These are phyloP conservation scores for Kwoniella heveanensis DNA, from an alignment of 768 basidiomycete species.

Conservation along the genomic window DNA sequence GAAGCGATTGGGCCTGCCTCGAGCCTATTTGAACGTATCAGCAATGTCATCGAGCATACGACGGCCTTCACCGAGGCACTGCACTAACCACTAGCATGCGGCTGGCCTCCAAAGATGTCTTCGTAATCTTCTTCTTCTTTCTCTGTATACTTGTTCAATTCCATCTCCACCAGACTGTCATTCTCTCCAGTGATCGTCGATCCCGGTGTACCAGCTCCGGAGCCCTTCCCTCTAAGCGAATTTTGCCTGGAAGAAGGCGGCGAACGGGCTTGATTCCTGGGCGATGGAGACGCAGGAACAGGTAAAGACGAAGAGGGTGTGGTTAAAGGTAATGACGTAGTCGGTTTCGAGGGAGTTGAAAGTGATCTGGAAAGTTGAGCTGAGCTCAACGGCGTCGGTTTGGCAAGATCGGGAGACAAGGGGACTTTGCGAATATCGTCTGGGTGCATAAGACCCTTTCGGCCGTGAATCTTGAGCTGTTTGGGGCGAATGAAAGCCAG, in stretches of 20 bases:
- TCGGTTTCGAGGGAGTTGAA: slow-evolving; percentile 16
- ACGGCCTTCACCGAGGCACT: not conserved
- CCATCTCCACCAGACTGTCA: slow-evolving; percentile 56
- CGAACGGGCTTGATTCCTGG: slow-evolving; percentile 20
- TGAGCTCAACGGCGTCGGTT: not conserved
- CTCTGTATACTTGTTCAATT: slow-evolving; percentile 84
- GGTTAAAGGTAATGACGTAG: not conserved
- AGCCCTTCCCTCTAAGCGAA: slow-evolving; percentile 29
- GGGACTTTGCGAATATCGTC: slow-evolving; percentile 40
- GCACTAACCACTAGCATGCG: slow-evolving; percentile 52
- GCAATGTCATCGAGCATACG: not conserved
- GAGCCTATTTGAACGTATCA: not conserved
- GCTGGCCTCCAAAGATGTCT: slow-evolving; percentile 71
- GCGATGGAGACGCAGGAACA: slow-evolving; percentile 22
- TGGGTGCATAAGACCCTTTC: slow-evolving; percentile 46
- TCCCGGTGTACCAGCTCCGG: slow-evolving; percentile 11
- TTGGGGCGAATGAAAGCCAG: not conserved
- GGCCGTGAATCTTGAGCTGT: slow-evolving; percentile 34
- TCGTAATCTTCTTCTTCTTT: slow-evolving; percentile 91
- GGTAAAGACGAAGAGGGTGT: slow-evolving; percentile 23
- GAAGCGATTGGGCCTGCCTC: slow-evolving; percentile 64
- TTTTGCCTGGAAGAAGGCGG: slow-evolving; percentile 42
- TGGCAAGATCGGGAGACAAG: slow-evolving; percentile 7
- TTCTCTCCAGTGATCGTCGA: not conserved
- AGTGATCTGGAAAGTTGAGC: slow-evolving; percentile 5